Conservation (phyloP, 2,329 filamentous ascomycete species). For the Tolypocladium cylindrosporum region DNA sequence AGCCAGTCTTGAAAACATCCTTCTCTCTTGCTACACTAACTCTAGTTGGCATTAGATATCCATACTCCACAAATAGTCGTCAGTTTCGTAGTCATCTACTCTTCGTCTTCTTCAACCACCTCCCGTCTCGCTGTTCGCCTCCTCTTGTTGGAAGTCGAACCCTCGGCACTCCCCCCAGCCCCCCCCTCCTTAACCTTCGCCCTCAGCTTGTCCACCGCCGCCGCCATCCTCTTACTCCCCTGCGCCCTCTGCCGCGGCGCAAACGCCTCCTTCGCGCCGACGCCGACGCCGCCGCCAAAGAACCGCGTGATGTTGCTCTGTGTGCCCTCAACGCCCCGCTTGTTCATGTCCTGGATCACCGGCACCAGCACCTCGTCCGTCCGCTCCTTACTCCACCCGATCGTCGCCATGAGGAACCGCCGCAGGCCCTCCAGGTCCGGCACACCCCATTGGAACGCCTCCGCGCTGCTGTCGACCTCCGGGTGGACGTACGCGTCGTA, state of each 20-base stretch:
- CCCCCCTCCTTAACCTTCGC: constrained; percentile 15
- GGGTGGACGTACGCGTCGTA: constrained; percentile 76
- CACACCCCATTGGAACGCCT: constrained; percentile 89
- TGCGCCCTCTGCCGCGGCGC: constrained; percentile 56
- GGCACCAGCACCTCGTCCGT: constrained; percentile 95
- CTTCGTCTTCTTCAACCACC: constrained; percentile 7
- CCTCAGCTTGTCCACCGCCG: constrained; percentile 59
- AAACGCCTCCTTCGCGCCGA: constrained; percentile 57
- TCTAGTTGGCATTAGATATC: not conserved
- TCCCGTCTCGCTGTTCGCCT: constrained; percentile 11
- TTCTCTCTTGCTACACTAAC: too few species aligned
- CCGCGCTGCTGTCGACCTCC: constrained; percentile 70
- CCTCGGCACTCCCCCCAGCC: not conserved
- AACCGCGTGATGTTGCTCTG: constrained; percentile 94
- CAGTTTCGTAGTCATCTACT: constrained; percentile 1
- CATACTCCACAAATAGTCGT: not conserved
- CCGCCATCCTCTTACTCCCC: constrained; percentile 65
- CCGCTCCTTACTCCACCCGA: constrained; percentile 84
- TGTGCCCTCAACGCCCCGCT: constrained; percentile 76
- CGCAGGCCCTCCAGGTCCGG: constrained; percentile 82
- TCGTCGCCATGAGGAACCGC: constrained; percentile 77
- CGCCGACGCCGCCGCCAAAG: constrained; percentile 67
- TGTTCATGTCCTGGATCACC: constrained; percentile 92
- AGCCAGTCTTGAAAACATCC: not conserved
- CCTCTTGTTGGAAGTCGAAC: constrained; percentile 6